Conservation (phyloP, 2,329 filamentous ascomycete genomes). For the Diplocarpon rosae region DNA sequence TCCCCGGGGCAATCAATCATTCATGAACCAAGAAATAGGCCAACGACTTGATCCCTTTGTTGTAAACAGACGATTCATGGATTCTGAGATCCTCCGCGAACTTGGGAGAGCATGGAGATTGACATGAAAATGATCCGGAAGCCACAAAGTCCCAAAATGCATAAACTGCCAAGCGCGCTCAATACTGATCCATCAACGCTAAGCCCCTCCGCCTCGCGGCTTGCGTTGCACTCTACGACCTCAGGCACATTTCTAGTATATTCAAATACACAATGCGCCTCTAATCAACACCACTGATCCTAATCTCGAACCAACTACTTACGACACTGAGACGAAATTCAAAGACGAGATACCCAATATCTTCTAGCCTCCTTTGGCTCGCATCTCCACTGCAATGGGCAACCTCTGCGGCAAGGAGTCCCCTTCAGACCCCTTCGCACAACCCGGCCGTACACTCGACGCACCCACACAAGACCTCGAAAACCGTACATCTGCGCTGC, state of each 20-base stretch:
- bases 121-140: too few relatives aligned
- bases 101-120: too few relatives aligned
- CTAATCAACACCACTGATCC: not conserved
- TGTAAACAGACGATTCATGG: too few relatives aligned
- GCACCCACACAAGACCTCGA: slow-evolving; percentile 33
- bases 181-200: too few relatives aligned
- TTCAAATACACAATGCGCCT: not conserved
- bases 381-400: slow-evolving; percentile 50
- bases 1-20: not conserved
- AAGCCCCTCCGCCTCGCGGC: too few relatives aligned
- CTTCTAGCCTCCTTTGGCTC: not conserved
- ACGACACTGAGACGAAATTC: not conserved
- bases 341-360: too few relatives aligned
- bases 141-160: too few relatives aligned
- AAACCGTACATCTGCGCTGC: slow-evolving; percentile 35
- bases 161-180: too few relatives aligned
- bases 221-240: too few relatives aligned
- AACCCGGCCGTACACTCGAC: slow-evolving; percentile 62
- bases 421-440: slow-evolving; percentile 54
- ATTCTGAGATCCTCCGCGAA: too few relatives aligned
- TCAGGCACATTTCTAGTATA: too few relatives aligned
- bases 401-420: slow-evolving; percentile 74
- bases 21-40: not conserved
- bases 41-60: not conserved
- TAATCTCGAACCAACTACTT: not conserved